Evolutionary conservation across 2,329 filamentous ascomycete genomes (phyloP).

Genomic region (Colletotrichum destructivum): DNA sequence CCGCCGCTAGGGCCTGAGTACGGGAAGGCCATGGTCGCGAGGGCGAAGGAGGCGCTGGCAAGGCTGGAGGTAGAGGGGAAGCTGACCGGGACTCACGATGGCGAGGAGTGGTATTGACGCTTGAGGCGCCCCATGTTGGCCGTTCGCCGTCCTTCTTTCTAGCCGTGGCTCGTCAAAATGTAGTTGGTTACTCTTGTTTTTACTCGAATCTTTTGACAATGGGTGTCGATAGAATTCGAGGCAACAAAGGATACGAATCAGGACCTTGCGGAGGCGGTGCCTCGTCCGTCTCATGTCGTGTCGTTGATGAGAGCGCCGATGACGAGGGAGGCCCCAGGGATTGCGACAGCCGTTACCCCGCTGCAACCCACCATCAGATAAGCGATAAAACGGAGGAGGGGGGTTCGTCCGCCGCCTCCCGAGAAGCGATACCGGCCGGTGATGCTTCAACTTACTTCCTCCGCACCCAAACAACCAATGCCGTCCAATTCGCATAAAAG

Average conservation of each 20-base stretch:
- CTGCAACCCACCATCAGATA: conserved; percentile 35
- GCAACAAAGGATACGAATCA: not conserved
- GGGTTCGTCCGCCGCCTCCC: not conserved
- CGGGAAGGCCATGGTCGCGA: conserved; percentile 45
- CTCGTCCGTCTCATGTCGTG: conserved; percentile 8
- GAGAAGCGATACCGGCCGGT: conserved; percentile 4
- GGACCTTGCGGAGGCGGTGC: not conserved
- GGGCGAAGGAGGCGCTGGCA: conserved; percentile 46
- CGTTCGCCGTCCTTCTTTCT: not conserved
- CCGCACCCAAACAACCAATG: not conserved
- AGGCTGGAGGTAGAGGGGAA: conserved; percentile 45
- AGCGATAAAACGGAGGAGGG: conserved; percentile 31
- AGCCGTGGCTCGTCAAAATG: not conserved
- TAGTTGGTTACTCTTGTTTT: not conserved
- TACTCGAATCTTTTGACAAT: too few species aligned
- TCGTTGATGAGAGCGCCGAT: not conserved
- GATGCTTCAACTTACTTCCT: conserved; percentile 1
- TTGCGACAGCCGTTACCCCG: conserved; percentile 39
- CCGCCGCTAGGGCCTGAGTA: conserved; percentile 49
- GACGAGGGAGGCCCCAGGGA: not conserved
- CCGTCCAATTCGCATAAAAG: conserved; percentile 3
- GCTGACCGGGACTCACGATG: conserved; percentile 39
- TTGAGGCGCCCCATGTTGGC: conserved; percentile 5
- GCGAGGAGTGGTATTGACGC: conserved; percentile 44
- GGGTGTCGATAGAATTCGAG: too few species aligned